Evolutionary conservation across 805 yeast genomes (phyloP), one percentile per base, ranked within the genome.

Genomic region (Yamadazyma nakazawae): DNA sequence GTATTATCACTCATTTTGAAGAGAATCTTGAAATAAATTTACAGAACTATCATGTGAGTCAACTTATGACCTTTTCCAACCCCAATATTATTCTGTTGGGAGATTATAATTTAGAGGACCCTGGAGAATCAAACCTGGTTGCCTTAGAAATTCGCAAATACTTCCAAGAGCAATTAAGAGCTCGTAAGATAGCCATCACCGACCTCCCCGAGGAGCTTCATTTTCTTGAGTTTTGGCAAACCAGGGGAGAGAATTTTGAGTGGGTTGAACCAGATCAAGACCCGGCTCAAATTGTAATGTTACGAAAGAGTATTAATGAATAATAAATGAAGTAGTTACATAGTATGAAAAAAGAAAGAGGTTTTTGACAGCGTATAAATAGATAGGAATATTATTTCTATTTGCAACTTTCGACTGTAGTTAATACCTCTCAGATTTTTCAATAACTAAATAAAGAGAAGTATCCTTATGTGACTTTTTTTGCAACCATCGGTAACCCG

Each of bases 241-340:
- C 60, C 36, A 65, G 64, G 18, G 73, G 72, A 21, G 72, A 65
- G 17, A 54, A 54, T 37, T 72, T 63, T 44, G 64, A 57, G 37
- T 72, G 76, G 76, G 73, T 65, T 2, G 76, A 72, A 47, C 75
- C 76, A 3, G 76, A 72, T 47, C 76, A 72, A 52, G 76, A 72
- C 49, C 76, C 76, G 5, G 74, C 72, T 1, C 75, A 71, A 45
- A 56, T 68, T 2, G 24, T 13, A 18, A 40, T 19, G 24, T 36
- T 43, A 28, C 10, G 32, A 28, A 28, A 28, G 11, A 10, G n/a
- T 13, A 9, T 13, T 5, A 7, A 21, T 21, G 34, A 37, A 9
- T 7, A 21, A 21, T 21, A 21, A 7, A 21, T 5, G 24, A 21
- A n/a, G n/a, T n/a, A n/a, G n/a, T n/a, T n/a, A n/a, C n/a, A n/a